These are phyloP conservation scores for Fusarium luffae DNA, from an alignment of 2,329 filamentous ascomycete species.

Conservation along the genomic window DNA sequence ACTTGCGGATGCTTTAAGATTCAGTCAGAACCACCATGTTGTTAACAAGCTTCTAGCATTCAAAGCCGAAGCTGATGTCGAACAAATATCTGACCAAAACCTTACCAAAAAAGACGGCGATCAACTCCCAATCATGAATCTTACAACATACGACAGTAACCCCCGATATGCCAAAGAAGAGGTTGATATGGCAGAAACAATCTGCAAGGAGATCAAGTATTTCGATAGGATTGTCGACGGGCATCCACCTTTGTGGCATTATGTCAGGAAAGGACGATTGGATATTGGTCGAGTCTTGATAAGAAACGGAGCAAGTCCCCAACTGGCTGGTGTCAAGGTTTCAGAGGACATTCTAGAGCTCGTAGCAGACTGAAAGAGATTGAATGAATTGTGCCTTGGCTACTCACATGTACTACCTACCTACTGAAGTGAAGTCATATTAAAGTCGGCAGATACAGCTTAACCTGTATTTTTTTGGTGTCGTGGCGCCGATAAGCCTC, in stretches of 20 bases:
- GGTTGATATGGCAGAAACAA: slow-evolving; percentile 9
- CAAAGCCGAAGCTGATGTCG: slow-evolving; percentile 32
- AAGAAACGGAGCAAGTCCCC: slow-evolving; percentile 21
- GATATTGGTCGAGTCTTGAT: slow-evolving; percentile 31
- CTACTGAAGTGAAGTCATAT: neutral
- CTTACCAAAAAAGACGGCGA: neutral
- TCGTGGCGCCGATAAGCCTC: slow-evolving; percentile 24
- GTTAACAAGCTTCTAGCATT: slow-evolving; percentile 17
- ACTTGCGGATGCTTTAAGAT: slow-evolving; percentile 18
- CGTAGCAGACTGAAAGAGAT: neutral
- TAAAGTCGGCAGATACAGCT: neutral
- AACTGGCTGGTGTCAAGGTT: slow-evolving; percentile 27
- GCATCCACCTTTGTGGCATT: slow-evolving; percentile 29
- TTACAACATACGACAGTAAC: slow-evolving; percentile 19
- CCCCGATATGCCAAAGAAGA: slow-evolving; percentile 16
- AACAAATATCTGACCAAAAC: slow-evolving; percentile 5
- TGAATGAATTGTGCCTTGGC: neutral
- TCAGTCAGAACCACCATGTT: slow-evolving; percentile 8
- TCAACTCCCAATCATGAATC: slow-evolving; percentile 30
- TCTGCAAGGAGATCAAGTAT: slow-evolving; percentile 24
- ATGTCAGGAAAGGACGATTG: slow-evolving; percentile 14
- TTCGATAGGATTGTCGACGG: slow-evolving; percentile 18
- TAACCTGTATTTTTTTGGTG: neutral
- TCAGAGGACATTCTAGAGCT: slow-evolving; percentile 11
- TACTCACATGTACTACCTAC: neutral